Percentiles rank a stretch among this genome's conserved stretches.
phyloP scores from a whole-genome alignment of 2,329 filamentous ascomycete genomes.

The Clonostachys rosea region DNA sequence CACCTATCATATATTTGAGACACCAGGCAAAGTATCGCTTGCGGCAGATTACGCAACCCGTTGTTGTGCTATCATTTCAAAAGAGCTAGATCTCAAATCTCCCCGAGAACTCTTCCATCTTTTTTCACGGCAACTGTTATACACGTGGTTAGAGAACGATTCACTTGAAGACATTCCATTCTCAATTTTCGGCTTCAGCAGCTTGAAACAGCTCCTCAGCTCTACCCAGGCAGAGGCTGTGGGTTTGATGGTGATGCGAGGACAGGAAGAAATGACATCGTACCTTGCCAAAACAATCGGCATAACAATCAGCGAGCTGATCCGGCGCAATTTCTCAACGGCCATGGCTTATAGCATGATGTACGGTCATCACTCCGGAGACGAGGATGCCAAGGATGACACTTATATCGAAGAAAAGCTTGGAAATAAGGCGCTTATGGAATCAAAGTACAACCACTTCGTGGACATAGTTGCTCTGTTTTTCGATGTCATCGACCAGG shows the following conservation, averaged over 20 bases:
- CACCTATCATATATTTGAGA: conserved; percentile 93
- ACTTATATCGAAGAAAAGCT: conserved; percentile 64
- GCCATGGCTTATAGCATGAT: conserved; percentile 80
- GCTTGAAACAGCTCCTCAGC: conserved; percentile 61
- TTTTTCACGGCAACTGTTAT: conserved; percentile 85
- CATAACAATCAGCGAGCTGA: conserved; percentile 47
- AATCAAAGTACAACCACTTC: conserved; percentile 65
- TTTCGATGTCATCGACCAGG: conserved; percentile 73
- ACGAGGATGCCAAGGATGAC: conserved; percentile 50
- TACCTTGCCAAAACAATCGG: conserved; percentile 56
- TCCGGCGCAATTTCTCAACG: conserved; percentile 69
- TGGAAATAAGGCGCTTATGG: conserved; percentile 59
- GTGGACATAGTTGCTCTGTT: conserved; percentile 72
- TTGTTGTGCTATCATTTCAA: conserved; percentile 65
- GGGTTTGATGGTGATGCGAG: conserved; percentile 79
- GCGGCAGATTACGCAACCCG: conserved; percentile 67
- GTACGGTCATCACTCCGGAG: conserved; percentile 31
- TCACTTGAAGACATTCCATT: conserved; percentile 72
- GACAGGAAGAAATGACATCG: conserved; percentile 58
- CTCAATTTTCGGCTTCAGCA: conserved; percentile 75
- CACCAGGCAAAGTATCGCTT: conserved; percentile 64
- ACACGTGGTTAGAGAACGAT: conserved; percentile 77
- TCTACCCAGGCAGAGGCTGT: conserved; percentile 74
- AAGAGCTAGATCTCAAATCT: conserved; percentile 57
- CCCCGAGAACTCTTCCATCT: conserved; percentile 72